These are phyloP conservation scores for Trypanosoma mega DNA, from an alignment of 208 protist species.

Conservation along the genomic window DNA sequence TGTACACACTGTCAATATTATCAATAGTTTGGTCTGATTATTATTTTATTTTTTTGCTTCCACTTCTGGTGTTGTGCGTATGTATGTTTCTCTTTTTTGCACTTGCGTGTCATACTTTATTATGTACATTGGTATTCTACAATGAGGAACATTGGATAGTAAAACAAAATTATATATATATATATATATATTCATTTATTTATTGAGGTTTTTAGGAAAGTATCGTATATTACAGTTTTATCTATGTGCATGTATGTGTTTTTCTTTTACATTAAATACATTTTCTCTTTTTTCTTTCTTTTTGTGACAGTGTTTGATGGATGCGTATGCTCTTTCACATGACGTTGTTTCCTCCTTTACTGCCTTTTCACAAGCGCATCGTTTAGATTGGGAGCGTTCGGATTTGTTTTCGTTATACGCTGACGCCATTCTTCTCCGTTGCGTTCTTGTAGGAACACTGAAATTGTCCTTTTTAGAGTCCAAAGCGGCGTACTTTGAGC, in stretches of 20 bases:
- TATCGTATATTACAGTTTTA: too few relatives aligned
- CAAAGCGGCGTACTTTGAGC: constrained; percentile 1
- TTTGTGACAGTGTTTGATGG: neutral
- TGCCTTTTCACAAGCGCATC: neutral
- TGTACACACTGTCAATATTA: too few relatives aligned
- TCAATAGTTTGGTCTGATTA: too few relatives aligned
- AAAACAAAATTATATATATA: too few relatives aligned
- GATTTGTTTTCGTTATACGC: constrained; percentile 6
- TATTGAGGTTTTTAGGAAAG: too few relatives aligned
- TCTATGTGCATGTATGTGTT: neutral
- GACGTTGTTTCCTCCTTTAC: constrained; percentile 11
- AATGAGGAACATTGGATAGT: too few relatives aligned
- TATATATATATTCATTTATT: too few relatives aligned
- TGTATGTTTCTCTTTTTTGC: too few relatives aligned
- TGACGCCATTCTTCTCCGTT: constrained; percentile 1
- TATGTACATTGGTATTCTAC: too few relatives aligned
- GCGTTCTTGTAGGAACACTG: neutral
- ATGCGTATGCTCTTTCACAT: neutral
- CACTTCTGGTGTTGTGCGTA: too few relatives aligned
- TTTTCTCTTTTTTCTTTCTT: neutral
- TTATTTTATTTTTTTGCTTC: too few relatives aligned
- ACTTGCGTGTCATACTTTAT: too few relatives aligned
- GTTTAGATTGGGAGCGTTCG: constrained; percentile 8
- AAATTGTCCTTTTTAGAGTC: constrained; percentile 12
- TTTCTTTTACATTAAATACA: neutral